Base-by-base conservation (phyloP, 345 rosid species). In the Tarenaya hassleriana region DNA sequence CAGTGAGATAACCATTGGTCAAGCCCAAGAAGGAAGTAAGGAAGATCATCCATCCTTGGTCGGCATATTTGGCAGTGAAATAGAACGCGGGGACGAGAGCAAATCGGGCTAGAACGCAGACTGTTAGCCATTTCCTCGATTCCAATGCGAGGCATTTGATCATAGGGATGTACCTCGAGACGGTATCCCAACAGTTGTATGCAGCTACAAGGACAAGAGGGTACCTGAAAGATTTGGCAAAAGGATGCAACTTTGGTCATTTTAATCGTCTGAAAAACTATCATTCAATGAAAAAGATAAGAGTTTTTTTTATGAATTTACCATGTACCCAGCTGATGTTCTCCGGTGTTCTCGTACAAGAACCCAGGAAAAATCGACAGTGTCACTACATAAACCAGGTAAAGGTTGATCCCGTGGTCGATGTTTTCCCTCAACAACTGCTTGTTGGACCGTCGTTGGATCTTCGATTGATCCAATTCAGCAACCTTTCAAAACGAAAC, bases 281-380 rank as follows among this genome's bases (percentile, higher is more conserved):
- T n/a, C n/a, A n/a, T n/a, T n/a, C n/a, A n/a, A n/a, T n/a, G n/a
- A n/a, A n/a, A n/a, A n/a, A n/a, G n/a, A n/a, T n/a, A n/a, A n/a
- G n/a, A n/a, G n/a, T n/a, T n/a, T 53, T 21, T 20, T 14, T 4
- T 18, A 10, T 27, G 54, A 50, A 32, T 76, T 34, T 70, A 86
- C 96, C 97, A 90, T 34, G 62, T 56, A 0, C 95, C 95, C 33
- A 86, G 56, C 27, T 75, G 19, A 53, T 90, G 95, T 15, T 72
- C 58, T 52, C 97, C 97, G 4, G 91, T 86, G 60, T 83, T 79
- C 67, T 90, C 94, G 4, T 77, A 84, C 40, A 90, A 70, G 60
- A 86, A 90, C 41, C 97, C 96, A 0, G 94, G 94, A 62, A 90
- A 86, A 69, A 90, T 86, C 1, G 94, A 80, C 57, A 90, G 29